Percentiles rank a stretch among this genome's conserved stretches.
Evolutionary conservation across 257 asterid genomes (phyloP).

Genomic region (Perilla frutescens): DNA sequence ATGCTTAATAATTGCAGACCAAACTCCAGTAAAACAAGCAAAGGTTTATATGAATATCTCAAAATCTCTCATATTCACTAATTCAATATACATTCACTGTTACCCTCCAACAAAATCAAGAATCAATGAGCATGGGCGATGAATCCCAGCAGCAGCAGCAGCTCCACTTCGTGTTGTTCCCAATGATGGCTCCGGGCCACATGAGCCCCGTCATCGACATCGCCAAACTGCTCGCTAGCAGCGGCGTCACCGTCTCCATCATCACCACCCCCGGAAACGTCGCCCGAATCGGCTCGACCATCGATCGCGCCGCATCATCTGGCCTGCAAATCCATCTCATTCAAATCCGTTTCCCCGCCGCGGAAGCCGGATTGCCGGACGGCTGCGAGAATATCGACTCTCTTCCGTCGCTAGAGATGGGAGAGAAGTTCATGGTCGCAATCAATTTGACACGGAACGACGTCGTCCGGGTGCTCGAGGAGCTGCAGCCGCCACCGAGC

Average conservation of each 20-base stretch:
- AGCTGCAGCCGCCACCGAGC: constrained; percentile 44
- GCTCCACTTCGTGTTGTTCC: constrained; percentile 50
- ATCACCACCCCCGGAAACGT: constrained; percentile 56
- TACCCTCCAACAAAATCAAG: neutral
- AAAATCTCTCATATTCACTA: too few relatives aligned
- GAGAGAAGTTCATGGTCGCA: constrained; percentile 41
- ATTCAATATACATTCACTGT: neutral
- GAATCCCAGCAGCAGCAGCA: constrained; percentile 13
- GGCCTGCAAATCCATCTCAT: constrained; percentile 43
- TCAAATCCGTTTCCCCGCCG: constrained; percentile 46
- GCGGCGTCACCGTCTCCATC: constrained; percentile 39
- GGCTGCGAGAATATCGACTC: constrained; percentile 57
- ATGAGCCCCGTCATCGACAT: constrained; percentile 58
- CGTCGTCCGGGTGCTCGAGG: constrained; percentile 34
- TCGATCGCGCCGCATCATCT: constrained; percentile 38
- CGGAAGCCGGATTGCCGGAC: constrained; percentile 51
- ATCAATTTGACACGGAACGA: constrained; percentile 42
- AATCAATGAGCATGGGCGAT: constrained; percentile 25
- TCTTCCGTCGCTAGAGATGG: constrained; percentile 43
- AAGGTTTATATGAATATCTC: too few relatives aligned
- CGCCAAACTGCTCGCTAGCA: constrained; percentile 46
- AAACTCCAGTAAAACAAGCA: too few relatives aligned
- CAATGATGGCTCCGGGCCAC: constrained; percentile 61
- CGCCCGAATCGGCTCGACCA: constrained; percentile 35
- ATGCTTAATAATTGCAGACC: too few relatives aligned